Conservation (phyloP, 2,329 filamentous ascomycete genomes). For the Verticillium dahliae region DNA sequence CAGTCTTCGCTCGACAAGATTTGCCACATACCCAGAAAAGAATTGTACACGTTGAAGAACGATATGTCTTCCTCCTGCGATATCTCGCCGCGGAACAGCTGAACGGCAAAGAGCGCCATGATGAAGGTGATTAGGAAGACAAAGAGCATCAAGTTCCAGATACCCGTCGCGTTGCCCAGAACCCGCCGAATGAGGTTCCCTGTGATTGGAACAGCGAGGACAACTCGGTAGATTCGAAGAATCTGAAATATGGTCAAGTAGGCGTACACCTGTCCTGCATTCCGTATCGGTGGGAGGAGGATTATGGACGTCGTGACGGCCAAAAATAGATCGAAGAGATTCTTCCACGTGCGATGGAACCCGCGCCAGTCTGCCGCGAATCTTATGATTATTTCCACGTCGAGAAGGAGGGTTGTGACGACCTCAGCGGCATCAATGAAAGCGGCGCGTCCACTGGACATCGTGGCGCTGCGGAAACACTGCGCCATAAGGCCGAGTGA, state of each 20-base stretch:
- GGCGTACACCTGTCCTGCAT: slow-evolving; percentile 66
- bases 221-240: slow-evolving; percentile 82
- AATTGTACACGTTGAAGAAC: slow-evolving; percentile 89
- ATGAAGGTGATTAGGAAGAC: slow-evolving; percentile 94
- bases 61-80: slow-evolving; percentile 55
- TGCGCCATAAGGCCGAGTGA: slow-evolving; percentile 74
- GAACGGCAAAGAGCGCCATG: slow-evolving; percentile 85
- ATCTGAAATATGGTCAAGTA: slow-evolving; percentile 95
- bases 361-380: slow-evolving; percentile 72
- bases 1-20: slow-evolving; percentile 94
- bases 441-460: slow-evolving; percentile 51
- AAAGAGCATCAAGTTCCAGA: slow-evolving; percentile 90
- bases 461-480: slow-evolving; percentile 67
- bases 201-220: slow-evolving; percentile 82
- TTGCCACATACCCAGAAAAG: slow-evolving; percentile 97
- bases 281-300: slow-evolving; percentile 72
- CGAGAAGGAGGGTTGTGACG: slow-evolving; percentile 68
- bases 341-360: slow-evolving; percentile 69
- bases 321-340: slow-evolving; percentile 73
- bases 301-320: slow-evolving; percentile 80
- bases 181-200: slow-evolving; percentile 81
- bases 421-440: slow-evolving; percentile 72
- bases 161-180: slow-evolving; percentile 84
- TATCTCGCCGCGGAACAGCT: slow-evolving; percentile 70
- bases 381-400: slow-evolving; percentile 76